These are phyloP conservation scores for Verticillium dahliae DNA, from an alignment of 2,329 filamentous ascomycete genomes.

Conservation along the genomic window DNA sequence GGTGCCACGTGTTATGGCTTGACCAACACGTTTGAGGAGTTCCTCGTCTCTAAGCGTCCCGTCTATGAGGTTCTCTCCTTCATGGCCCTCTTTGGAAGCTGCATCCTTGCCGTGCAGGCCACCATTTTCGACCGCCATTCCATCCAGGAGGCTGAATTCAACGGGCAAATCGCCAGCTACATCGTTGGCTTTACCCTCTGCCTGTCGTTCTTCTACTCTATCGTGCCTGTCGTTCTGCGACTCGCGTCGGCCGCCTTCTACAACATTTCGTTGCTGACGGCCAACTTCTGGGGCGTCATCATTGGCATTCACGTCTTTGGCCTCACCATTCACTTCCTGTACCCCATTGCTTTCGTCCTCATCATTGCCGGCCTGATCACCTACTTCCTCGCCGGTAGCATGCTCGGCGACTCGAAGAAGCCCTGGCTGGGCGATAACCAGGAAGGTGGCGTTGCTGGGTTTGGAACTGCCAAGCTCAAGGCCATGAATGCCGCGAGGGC, in stretches of 20 bases:
- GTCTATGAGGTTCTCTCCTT: constrained; percentile 92
- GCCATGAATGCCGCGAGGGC: constrained; percentile 52
- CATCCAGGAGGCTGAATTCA: constrained; percentile 61
- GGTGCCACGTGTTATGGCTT: constrained; percentile 89
- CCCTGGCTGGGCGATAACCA: constrained; percentile 90
- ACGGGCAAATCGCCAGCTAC: constrained; percentile 67
- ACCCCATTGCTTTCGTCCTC: constrained; percentile 89
- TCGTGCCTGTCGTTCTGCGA: constrained; percentile 82
- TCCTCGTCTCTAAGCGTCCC: constrained; percentile 78
- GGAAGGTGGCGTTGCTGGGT: constrained; percentile 69
- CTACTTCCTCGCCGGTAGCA: constrained; percentile 80
- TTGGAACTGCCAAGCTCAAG: constrained; percentile 80
- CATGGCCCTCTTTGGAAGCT: constrained; percentile 77
- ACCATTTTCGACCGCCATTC: constrained; percentile 81
- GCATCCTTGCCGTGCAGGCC: constrained; percentile 88
- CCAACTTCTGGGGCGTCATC: constrained; percentile 94
- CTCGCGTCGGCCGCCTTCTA: constrained; percentile 91
- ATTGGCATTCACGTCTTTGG: constrained; percentile 86
- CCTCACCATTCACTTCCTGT: constrained; percentile 76
- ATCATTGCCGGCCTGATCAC: constrained; percentile 81
- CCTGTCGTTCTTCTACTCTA: constrained; percentile 77
- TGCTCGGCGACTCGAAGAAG: constrained; percentile 84
- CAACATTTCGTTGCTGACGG: constrained; percentile 89
- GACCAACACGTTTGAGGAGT: constrained; percentile 89
- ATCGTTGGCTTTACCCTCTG: constrained; percentile 84